Base-by-base conservation (phyloP, 805 yeast genomes). In the Maudiozyma saulgeensis region DNA sequence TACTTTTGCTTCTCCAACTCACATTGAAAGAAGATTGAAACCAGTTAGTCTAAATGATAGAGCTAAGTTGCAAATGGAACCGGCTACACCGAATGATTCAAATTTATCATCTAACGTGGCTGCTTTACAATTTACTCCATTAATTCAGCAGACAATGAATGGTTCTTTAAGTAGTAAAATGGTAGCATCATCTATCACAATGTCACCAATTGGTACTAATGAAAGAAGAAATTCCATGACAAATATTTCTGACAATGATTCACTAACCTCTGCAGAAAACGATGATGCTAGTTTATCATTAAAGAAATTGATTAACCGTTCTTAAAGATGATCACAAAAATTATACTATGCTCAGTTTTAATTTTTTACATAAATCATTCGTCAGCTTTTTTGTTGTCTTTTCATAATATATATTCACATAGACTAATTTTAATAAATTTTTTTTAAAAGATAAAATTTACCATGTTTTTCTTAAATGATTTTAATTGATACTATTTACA, bases 231-330 rank as follows among this genome's bases (percentile, higher is more conserved):
- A 48, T 11, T 21, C 50, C 38, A 46, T 41, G 31, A 28, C 34
- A 48, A 19, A 48, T 12, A n/a, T 41, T 48, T 23, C 25, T 49
- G 16, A 26, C 40, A 45, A 21, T n/a, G 46, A 23, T 3, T 25
- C 46, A 41, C 19, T 7, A 4, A 35, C 37, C 4, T 18, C 31
- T 6, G 9, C 6, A 13, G 49, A 47, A 38, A 53, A 61, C 26
- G 67, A 64, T 49, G 69, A 65, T 51, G 68, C 68, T 1, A 53
- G 63, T 37, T 49, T 53, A 16, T 66, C 67, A 4, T 54, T 63
- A 44, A 61, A 63, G 43, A 61, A 51, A 46, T 53, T 64, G 43
- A 60, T 62, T 41, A 57, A 57, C 44, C 59, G 49, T 39, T 12
- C 19, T 16, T 45, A 48, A 6, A 11, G 1, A 6, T n/a, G 7